These are phyloP conservation scores for Bacterosira constricta DNA, from an alignment of 108 stramenopile genomes.

Conservation along the genomic window DNA sequence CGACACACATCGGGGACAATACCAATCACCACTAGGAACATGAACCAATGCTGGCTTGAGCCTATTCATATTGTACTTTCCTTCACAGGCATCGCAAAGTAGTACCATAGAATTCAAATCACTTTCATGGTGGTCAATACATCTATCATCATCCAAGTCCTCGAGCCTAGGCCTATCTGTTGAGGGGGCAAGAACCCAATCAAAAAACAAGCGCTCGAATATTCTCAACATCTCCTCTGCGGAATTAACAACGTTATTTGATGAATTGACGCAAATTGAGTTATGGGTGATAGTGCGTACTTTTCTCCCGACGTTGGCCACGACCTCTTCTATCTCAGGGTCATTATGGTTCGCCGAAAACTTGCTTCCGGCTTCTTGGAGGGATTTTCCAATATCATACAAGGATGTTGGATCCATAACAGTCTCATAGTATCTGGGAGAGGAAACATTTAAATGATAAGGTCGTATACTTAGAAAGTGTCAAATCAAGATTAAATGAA, in stretches of 20 bases:
- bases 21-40: slow-evolving; percentile 89
- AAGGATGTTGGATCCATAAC: slow-evolving; percentile 80
- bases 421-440: slow-evolving; percentile 77
- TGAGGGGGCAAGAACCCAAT: slow-evolving; percentile 86
- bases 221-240: slow-evolving; percentile 81
- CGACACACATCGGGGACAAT: slow-evolving; percentile 78
- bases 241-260: slow-evolving; percentile 70
- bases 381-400: slow-evolving; percentile 64
- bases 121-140: slow-evolving; percentile 71
- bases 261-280: slow-evolving; percentile 66
- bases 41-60: slow-evolving; percentile 71
- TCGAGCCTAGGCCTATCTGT: slow-evolving; percentile 56
- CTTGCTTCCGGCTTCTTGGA: slow-evolving; percentile 59
- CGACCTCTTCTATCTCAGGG: slow-evolving; percentile 47
- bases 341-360: slow-evolving; percentile 12
- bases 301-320: slow-evolving; percentile 73
- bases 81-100: slow-evolving; percentile 90
- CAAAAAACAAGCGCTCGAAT: slow-evolving; percentile 85
- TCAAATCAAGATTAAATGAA: background rate
- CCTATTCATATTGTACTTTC: slow-evolving; percentile 86
- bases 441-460: background rate
- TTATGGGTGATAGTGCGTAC: slow-evolving; percentile 76
- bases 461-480: background rate
- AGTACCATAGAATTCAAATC: slow-evolving; percentile 80
- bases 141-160: slow-evolving; percentile 83